These are phyloP conservation scores for Adiantum capillusveneris DNA, from an alignment of 75 land plant genomes.

Conservation along the genomic window DNA sequence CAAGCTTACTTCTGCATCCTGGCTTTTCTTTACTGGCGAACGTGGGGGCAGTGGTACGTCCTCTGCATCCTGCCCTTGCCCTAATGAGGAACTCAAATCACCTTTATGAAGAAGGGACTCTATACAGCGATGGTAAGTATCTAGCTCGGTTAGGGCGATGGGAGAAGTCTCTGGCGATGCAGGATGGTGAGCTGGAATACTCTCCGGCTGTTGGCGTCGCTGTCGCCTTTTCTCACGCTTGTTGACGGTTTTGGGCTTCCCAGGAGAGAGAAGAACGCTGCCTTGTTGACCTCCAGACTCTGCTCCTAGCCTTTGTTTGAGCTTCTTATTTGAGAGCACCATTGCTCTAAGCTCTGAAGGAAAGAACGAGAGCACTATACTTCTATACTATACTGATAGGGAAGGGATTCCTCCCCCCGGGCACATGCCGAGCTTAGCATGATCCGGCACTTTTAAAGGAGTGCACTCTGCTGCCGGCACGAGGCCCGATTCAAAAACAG, in stretches of 20 bases:
- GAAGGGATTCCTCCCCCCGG: too few species aligned
- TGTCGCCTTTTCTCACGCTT: not conserved
- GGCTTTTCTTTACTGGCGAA: too few species aligned
- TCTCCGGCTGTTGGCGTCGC: not conserved
- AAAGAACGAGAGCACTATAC: too few species aligned
- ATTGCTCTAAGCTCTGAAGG: too few species aligned
- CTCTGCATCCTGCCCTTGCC: slow-evolving; percentile 12
- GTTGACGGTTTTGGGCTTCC: not conserved
- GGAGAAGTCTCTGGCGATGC: slow-evolving; percentile 2
- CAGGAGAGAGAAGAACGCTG: not conserved
- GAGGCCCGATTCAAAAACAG: too few species aligned
- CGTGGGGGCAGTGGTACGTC: not conserved
- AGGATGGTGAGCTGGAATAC: not conserved
- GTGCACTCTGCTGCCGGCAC: too few species aligned
- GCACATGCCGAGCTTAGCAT: too few species aligned
- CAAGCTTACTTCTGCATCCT: too few species aligned
- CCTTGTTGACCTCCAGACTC: slow-evolving; percentile 13
- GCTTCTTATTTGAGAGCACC: slow-evolving; percentile 72
- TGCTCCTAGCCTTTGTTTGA: slow-evolving; percentile 53
- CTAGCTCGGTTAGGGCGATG: slow-evolving; percentile 4
- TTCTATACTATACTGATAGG: too few species aligned
- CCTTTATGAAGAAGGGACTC: not conserved
- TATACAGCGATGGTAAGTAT: slow-evolving; percentile 1
- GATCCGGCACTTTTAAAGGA: too few species aligned
- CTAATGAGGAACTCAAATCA: not conserved